These are phyloP conservation scores for Ogataea trehaloabstinens DNA, from an alignment of 805 yeast species.

Conservation along the genomic window DNA sequence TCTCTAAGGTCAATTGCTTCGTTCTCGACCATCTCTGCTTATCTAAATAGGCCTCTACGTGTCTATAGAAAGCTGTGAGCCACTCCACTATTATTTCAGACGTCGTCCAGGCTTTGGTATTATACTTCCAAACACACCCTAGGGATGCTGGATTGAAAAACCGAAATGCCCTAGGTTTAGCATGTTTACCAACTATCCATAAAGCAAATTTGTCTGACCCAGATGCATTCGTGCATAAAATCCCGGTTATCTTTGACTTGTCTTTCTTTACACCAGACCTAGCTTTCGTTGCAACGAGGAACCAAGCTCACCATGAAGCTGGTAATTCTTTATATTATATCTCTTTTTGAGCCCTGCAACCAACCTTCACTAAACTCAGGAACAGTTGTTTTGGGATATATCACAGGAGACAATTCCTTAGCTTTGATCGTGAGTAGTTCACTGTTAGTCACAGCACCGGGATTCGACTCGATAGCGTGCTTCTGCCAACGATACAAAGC, in stretches of 20 bases:
- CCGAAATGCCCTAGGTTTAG: conserved; percentile 1
- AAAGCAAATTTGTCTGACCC: neutral
- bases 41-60: neutral
- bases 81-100: neutral
- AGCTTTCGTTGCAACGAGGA: neutral
- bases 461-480: neutral
- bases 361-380: conserved; percentile 2
- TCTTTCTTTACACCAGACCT: neutral
- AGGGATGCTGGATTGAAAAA: neutral
- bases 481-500: neutral
- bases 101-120: neutral
- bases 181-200: neutral
- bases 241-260: neutral
- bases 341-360: conserved; percentile 3
- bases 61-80: neutral
- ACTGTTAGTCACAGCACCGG: conserved; percentile 1
- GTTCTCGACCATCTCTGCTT: neutral
- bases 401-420: neutral
- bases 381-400: conserved; percentile 1
- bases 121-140: neutral
- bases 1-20: neutral
- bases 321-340: conserved; percentile 2
- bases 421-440: neutral
- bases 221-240: neutral
- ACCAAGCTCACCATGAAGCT: conserved; percentile 3